These are phyloP conservation scores for Sporothrix curviconia DNA, from an alignment of 2,329 filamentous ascomycete species.

Conservation along the genomic window DNA sequence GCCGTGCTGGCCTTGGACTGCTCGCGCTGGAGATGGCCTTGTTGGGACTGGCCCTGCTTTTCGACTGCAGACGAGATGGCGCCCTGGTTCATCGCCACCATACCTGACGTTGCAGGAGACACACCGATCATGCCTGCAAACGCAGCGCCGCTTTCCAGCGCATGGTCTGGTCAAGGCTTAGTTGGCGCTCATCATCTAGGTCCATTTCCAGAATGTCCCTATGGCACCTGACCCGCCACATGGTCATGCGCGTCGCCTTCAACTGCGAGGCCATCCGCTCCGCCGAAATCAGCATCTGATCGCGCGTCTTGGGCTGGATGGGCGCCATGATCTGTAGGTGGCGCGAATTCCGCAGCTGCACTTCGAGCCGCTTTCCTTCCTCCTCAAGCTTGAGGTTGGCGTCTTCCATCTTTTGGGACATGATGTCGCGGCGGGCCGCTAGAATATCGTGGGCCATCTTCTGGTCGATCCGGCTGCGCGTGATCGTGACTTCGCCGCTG, in stretches of 20 bases:
- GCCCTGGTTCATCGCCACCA: not conserved
- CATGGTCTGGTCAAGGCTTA: constrained; percentile 28
- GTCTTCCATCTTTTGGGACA: constrained; percentile 76
- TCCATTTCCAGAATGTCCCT: constrained; percentile 81
- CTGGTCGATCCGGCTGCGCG: constrained; percentile 66
- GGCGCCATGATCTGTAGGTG: constrained; percentile 85
- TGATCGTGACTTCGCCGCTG: constrained; percentile 66
- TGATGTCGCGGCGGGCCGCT: constrained; percentile 71
- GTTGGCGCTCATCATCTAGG: constrained; percentile 66
- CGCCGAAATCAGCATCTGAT: constrained; percentile 78
- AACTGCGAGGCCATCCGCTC: constrained; percentile 79
- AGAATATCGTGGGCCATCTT: constrained; percentile 84
- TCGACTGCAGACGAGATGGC: not conserved
- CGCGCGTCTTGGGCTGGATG: constrained; percentile 82
- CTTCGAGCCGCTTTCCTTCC: constrained; percentile 71
- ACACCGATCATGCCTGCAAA: constrained; percentile 16
- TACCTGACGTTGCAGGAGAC: not conserved
- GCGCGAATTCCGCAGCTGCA: constrained; percentile 77
- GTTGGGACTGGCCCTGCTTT: not conserved
- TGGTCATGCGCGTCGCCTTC: constrained; percentile 90
- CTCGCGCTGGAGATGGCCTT: constrained; percentile 19
- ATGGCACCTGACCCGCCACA: constrained; percentile 87
- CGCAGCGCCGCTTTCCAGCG: constrained; percentile 18
- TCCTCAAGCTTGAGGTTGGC: constrained; percentile 70
- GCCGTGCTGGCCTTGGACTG: constrained; percentile 31